Evolutionary conservation across 140 eudicot species (phyloP).

Genomic region (Ambrosia hybrid): DNA sequence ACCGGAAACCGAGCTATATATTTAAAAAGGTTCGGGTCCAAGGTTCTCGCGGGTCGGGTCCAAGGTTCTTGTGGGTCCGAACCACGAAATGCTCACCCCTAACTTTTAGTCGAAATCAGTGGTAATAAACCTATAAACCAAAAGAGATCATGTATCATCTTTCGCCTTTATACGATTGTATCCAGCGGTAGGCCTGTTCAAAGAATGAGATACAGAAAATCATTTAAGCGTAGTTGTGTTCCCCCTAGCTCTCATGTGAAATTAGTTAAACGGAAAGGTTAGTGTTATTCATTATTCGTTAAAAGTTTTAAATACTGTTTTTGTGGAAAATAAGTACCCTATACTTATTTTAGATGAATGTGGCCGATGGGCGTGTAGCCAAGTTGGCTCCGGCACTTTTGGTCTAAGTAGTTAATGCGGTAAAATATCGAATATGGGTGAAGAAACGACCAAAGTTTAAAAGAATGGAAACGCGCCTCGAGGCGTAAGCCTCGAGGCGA

Average conservation of each 20-base stretch:
- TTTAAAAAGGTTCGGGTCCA: too few relatives aligned
- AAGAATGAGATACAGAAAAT: slow-evolving; percentile 1
- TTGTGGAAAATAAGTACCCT: not conserved
- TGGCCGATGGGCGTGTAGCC: not conserved
- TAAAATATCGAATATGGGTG: too few relatives aligned
- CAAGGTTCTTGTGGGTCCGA: too few relatives aligned
- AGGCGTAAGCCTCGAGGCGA: too few relatives aligned
- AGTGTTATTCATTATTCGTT: not conserved
- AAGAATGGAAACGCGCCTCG: too few relatives aligned
- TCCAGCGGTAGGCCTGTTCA: not conserved
- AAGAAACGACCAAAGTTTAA: too few relatives aligned
- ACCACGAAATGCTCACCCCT: too few relatives aligned
- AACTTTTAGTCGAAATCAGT: not conserved
- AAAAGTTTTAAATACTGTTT: not conserved
- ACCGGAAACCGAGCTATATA: too few relatives aligned
- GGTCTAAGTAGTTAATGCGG: too few relatives aligned
- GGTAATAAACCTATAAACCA: not conserved
- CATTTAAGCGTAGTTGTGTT: not conserved
- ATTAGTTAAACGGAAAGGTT: not conserved
- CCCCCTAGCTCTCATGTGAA: not conserved
- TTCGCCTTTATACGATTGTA: not conserved
- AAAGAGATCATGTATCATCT: not conserved
- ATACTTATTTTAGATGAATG: not conserved
- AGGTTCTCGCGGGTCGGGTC: too few relatives aligned
- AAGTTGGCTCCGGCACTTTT: not conserved